phyloP scores from a whole-genome alignment of 768 basidiomycete genomes.

The Trichaptum fuscoviolaceum region DNA sequence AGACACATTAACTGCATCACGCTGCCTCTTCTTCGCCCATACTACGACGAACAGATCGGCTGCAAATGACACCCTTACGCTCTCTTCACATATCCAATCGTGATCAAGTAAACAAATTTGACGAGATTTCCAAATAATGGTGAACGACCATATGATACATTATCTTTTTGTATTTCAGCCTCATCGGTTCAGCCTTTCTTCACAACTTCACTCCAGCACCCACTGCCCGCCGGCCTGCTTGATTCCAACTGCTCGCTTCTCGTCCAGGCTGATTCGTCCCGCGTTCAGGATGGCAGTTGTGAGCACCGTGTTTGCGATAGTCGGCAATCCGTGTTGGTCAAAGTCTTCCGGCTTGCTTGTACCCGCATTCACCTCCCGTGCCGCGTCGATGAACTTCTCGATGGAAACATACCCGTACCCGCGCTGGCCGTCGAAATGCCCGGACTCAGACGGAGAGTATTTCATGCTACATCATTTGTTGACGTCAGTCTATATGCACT shows the following conservation, averaged over 20 bases:
- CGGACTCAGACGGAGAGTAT: slow-evolving; percentile 86
- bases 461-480: slow-evolving; percentile 63
- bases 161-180: not conserved
- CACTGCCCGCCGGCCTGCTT: slow-evolving; percentile 59
- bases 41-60: not conserved
- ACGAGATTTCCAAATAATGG: not conserved
- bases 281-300: slow-evolving; percentile 88
- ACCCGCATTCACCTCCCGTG: slow-evolving; percentile 72
- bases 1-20: too few relatives aligned
- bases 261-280: slow-evolving; percentile 84
- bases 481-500: slow-evolving; percentile 8
- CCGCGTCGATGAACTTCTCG: slow-evolving; percentile 87
- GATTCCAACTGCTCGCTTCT: slow-evolving; percentile 80
- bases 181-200: too few relatives aligned
- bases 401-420: slow-evolving; percentile 92
- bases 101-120: too few relatives aligned
- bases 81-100: too few relatives aligned
- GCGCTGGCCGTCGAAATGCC: slow-evolving; percentile 90
- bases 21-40: too few relatives aligned
- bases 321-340: slow-evolving; percentile 78
- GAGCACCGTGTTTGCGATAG: slow-evolving; percentile 82
- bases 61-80: not conserved
- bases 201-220: slow-evolving; percentile 38
- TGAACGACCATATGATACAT: not conserved
- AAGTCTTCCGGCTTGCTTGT: slow-evolving; percentile 61